Evolutionary conservation across 2,329 filamentous ascomycete species (phyloP).

Genomic region (Pyrenophora tritici-repentis): DNA sequence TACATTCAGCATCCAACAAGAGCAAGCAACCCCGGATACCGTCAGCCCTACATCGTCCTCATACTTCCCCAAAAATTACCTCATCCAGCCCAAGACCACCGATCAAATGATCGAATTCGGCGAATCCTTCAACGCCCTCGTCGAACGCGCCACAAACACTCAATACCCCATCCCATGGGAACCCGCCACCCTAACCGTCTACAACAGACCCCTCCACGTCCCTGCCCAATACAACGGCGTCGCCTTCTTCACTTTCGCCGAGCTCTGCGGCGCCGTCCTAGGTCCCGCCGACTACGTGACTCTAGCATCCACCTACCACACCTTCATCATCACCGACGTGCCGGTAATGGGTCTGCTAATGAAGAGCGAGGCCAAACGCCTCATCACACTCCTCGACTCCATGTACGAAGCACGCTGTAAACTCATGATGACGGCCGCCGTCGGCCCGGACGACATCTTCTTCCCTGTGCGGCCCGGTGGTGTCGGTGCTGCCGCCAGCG

Average conservation of each 20-base stretch:
- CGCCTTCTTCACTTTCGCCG: slow-evolving; percentile 69
- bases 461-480: slow-evolving; percentile 59
- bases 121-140: slow-evolving; percentile 28
- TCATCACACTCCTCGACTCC: slow-evolving; percentile 81
- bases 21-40: neutral
- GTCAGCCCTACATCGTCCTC: neutral
- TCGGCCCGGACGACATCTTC: slow-evolving; percentile 74
- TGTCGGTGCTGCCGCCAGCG: slow-evolving; percentile 1
- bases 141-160: slow-evolving; percentile 24
- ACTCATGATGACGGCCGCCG: slow-evolving; percentile 69
- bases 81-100: slow-evolving; percentile 35
- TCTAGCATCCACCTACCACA: slow-evolving; percentile 78
- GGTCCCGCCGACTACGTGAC: slow-evolving; percentile 84
- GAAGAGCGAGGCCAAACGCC: slow-evolving; percentile 80
- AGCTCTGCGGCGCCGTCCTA: slow-evolving; percentile 67
- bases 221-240: slow-evolving; percentile 63
- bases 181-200: slow-evolving; percentile 57
- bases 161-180: slow-evolving; percentile 52
- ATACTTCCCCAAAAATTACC: slow-evolving; percentile 42
- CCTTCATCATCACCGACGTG: slow-evolving; percentile 72
- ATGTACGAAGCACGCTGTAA: slow-evolving; percentile 79
- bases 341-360: slow-evolving; percentile 69
- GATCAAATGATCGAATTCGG: slow-evolving; percentile 28
- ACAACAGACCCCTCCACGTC: slow-evolving; percentile 67
- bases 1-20: neutral